A percentile compares a stretch with the other conserved stretches of the same genome.
These are phyloP conservation scores for Monosporozyma aerobia DNA, from an alignment of 805 yeast species.

Conservation along the genomic window DNA sequence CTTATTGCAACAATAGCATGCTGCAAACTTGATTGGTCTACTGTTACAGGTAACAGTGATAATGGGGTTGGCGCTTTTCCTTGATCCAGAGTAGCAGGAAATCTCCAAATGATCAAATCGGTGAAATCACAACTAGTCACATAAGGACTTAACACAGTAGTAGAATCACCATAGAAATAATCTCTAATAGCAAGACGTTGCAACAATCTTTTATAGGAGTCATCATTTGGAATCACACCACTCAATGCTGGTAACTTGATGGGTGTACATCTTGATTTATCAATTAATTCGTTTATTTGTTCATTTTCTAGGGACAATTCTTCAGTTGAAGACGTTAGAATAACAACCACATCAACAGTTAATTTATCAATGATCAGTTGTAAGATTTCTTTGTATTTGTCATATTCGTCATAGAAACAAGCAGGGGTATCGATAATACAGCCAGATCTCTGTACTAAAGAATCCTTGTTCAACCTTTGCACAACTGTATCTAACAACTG, in stretches of 20 bases:
- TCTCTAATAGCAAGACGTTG: conserved; percentile 77
- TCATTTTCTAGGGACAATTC: neutral
- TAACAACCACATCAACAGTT: conserved; percentile 17
- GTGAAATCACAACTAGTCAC: conserved; percentile 64
- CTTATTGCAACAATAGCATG: conserved; percentile 67
- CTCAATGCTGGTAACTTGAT: conserved; percentile 62
- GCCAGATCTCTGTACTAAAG: conserved; percentile 28
- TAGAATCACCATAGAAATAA: conserved; percentile 76
- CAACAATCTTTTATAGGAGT: conserved; percentile 51
- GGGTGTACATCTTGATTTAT: conserved; percentile 6
- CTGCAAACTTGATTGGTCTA: conserved; percentile 49
- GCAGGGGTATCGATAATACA: conserved; percentile 27
- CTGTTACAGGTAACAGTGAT: conserved; percentile 32
- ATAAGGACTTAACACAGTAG: conserved; percentile 70
- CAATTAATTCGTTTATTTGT: neutral
- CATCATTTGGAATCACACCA: conserved; percentile 72
- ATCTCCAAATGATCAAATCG: conserved; percentile 49
- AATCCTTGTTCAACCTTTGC: conserved; percentile 22
- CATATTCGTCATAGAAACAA: conserved; percentile 12
- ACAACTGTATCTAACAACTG: conserved; percentile 41
- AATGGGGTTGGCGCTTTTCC: conserved; percentile 12
- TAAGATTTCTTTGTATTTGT: conserved; percentile 9
- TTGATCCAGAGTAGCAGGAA: conserved; percentile 5
- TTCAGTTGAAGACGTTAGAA: conserved; percentile 9
- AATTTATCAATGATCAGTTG: conserved; percentile 13